Conservation (phyloP, 1,284 basidiomycete species). For the Cystobasidium slooffiae region DNA sequence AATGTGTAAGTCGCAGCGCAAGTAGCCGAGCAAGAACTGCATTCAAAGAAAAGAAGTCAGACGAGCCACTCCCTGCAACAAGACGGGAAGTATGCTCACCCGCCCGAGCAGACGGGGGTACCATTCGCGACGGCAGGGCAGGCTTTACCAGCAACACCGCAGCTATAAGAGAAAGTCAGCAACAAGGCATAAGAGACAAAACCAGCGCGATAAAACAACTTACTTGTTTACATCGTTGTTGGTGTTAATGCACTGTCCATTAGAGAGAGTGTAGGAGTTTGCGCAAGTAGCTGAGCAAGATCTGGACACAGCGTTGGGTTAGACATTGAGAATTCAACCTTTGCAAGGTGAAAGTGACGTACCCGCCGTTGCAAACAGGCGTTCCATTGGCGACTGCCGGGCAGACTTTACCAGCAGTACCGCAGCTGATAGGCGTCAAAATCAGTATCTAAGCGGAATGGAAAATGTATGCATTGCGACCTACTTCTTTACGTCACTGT, state of each 20-base stretch:
- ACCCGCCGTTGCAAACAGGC: background rate
- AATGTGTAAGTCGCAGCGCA: background rate
- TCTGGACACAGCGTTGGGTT: no score
- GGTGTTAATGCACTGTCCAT: no score
- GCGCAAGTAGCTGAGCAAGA: conserved; percentile 12
- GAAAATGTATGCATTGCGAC: no score
- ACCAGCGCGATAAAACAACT: no score
- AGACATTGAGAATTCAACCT: no score
- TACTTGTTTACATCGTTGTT: conserved; percentile 10
- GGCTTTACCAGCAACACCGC: background rate
- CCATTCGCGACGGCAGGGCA: conserved; percentile 8
- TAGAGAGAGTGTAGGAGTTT: no score
- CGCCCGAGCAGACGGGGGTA: background rate
- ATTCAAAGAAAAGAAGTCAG: background rate
- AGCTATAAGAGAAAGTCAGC: no score
- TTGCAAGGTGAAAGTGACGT: no score
- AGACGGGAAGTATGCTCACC: background rate
- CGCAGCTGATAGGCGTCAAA: no score
- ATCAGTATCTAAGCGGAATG: no score
- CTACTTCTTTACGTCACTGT: background rate
- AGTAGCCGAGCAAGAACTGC: conserved; percentile 8
- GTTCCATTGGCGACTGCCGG: background rate
- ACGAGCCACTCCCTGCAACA: no score
- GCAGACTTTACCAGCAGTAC: conserved; percentile 1
- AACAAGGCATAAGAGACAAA: no score